Evolutionary conservation across 441 rosid species (phyloP).

Genomic region (Cnidoscolus chayamansa): DNA sequence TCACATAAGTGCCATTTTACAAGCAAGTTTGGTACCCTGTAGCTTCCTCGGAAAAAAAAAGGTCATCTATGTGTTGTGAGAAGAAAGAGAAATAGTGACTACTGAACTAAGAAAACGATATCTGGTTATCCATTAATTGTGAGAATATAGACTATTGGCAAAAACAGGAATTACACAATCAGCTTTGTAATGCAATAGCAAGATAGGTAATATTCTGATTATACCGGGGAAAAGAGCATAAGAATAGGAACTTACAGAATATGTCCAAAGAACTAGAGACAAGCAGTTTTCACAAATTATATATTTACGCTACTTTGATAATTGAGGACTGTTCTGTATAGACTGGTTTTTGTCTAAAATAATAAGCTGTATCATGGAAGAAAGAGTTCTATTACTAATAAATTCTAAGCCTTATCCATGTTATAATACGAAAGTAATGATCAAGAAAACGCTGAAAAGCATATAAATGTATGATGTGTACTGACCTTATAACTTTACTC

Average conservation of each 20-base stretch:
- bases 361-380: slow-evolving; percentile 12
- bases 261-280: not conserved
- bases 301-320: not conserved
- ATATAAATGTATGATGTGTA: not conserved
- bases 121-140: not conserved
- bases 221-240: not conserved
- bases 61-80: not conserved
- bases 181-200: not conserved
- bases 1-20: not conserved
- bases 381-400: not conserved
- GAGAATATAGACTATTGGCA: not conserved
- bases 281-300: not conserved
- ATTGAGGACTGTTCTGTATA: not conserved
- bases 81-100: not conserved
- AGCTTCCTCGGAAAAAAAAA: not conserved
- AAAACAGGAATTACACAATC: not conserved
- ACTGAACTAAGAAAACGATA: not conserved
- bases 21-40: not conserved
- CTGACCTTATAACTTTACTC: slow-evolving; percentile 44
- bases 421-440: not conserved
- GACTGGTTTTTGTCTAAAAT: not conserved
- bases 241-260: not conserved
- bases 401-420: not conserved
- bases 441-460: not conserved
- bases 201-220: not conserved